A percentile compares a stretch with the other conserved stretches of the same genome.
Conservation (phyloP, 2,329 filamentous ascomycete genomes). For the Sporothrix globosa region DNA sequence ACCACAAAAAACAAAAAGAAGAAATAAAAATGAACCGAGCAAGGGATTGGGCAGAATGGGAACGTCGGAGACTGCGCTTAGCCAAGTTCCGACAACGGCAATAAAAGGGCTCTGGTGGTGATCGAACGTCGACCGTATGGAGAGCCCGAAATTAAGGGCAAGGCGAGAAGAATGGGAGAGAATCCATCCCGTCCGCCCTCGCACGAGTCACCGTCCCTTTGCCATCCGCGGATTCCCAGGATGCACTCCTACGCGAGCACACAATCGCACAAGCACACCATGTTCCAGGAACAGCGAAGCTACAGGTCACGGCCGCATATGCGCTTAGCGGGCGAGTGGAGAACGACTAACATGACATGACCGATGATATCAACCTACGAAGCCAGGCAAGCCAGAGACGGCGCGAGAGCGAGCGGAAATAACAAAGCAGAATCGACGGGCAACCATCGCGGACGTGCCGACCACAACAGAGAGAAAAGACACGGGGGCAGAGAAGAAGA, state of each 20-base stretch:
- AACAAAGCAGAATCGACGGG: background rate
- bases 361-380: background rate
- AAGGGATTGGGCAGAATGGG: background rate
- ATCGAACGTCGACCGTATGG: too few relatives aligned
- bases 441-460: background rate
- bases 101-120: background rate
- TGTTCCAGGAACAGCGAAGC: too few relatives aligned
- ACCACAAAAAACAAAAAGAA: background rate
- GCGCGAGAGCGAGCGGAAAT: background rate
- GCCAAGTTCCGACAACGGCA: background rate
- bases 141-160: too few relatives aligned
- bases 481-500: background rate
- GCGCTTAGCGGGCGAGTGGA: conserved; percentile 20
- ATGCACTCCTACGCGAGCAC: background rate
- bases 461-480: background rate
- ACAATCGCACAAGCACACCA: background rate
- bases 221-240: background rate
- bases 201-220: too few relatives aligned
- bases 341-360: conserved; percentile 16
- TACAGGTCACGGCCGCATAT: conserved; percentile 6
- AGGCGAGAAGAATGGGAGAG: conserved; percentile 5
- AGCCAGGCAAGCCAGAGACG: background rate
- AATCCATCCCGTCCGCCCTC: background rate
- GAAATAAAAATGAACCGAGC: background rate
- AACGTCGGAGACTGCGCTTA: background rate